Evolutionary conservation across 2,329 filamentous ascomycete genomes (phyloP).

Genomic region (Chrysoporthe puriensis): DNA sequence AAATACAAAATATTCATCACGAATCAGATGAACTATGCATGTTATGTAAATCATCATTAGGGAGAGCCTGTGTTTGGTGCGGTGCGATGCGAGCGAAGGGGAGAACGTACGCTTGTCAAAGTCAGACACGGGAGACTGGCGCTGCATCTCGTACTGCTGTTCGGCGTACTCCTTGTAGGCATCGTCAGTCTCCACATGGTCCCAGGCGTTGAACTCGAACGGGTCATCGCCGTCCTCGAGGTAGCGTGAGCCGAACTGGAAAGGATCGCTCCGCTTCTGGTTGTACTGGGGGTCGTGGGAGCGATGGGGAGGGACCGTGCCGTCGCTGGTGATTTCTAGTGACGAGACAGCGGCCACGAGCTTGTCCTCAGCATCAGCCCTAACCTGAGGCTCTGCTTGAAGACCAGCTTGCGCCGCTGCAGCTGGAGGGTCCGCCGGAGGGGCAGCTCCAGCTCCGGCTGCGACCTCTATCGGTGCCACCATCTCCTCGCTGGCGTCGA

Average conservation of each 20-base stretch:
- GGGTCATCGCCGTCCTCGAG: slow-evolving; percentile 85
- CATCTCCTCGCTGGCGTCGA: slow-evolving; percentile 15
- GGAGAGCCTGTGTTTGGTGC: slow-evolving; percentile 34
- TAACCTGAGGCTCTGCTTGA: slow-evolving; percentile 30
- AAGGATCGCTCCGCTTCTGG: slow-evolving; percentile 87
- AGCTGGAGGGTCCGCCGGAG: slow-evolving; percentile 6
- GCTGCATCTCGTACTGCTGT: slow-evolving; percentile 82
- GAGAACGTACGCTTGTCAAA: slow-evolving; percentile 78
- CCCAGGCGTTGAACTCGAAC: slow-evolving; percentile 98
- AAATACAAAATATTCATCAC: slow-evolving; percentile 63
- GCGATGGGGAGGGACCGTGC: slow-evolving; percentile 58
- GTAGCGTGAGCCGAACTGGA: slow-evolving; percentile 90
- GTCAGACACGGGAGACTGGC: slow-evolving; percentile 83
- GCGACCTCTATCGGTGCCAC: slow-evolving; percentile 23
- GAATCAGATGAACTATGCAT: slow-evolving; percentile 75
- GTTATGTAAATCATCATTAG: slow-evolving; percentile 53
- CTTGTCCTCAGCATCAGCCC: slow-evolving; percentile 28
- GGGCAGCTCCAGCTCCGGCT: slow-evolving; percentile 13
- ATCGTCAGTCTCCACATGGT: slow-evolving; percentile 93
- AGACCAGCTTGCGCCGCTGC: slow-evolving; percentile 25
- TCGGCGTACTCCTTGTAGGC: slow-evolving; percentile 85
- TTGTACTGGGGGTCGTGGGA: slow-evolving; percentile 75
- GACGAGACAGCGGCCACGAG: slow-evolving; percentile 23
- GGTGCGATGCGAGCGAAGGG: slow-evolving; percentile 15
- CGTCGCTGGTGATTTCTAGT: slow-evolving; percentile 13